phyloP scores from a whole-genome alignment of 2,329 filamentous ascomycete species.

The Fusarium siculi region DNA sequence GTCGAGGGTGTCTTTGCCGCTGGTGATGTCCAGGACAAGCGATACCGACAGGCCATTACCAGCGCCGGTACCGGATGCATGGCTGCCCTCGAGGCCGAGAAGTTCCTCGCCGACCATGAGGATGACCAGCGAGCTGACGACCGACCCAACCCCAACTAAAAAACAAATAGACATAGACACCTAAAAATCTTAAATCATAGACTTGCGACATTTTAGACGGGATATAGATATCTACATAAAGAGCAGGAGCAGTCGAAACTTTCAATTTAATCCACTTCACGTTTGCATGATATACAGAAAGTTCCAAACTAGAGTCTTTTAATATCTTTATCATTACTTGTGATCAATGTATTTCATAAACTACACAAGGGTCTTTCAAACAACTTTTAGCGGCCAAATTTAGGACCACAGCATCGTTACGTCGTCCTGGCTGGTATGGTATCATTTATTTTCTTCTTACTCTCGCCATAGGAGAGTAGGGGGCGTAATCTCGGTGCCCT shows the following conservation, averaged over 20 bases:
- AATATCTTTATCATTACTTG: conserved; percentile 18
- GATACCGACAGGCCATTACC: conserved; percentile 96
- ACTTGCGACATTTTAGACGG: conserved; percentile 34
- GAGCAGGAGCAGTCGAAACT: conserved; percentile 25
- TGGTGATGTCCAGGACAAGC: conserved; percentile 98
- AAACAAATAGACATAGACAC: conserved; percentile 1
- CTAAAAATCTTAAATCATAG: conserved; percentile 34
- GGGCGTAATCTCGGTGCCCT: conserved; percentile 63
- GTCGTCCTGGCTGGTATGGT: conserved; percentile 22
- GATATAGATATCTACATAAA: conserved; percentile 35
- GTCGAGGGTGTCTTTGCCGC: conserved; percentile 94
- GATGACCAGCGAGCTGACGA: conserved; percentile 27
- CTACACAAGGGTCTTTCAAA: conserved; percentile 1
- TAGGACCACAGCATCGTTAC: conserved; percentile 29
- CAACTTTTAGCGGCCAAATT: conserved; percentile 13
- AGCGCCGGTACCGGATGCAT: conserved; percentile 96
- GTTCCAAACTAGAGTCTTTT: neutral
- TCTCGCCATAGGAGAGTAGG: conserved; percentile 63
- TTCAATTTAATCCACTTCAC: conserved; percentile 23
- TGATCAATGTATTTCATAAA: neutral
- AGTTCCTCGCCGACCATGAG: conserved; percentile 84
- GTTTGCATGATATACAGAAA: neutral
- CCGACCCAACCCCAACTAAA: conserved; percentile 25
- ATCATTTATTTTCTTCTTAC: conserved; percentile 35
- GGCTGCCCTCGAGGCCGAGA: conserved; percentile 95